These are phyloP conservation scores for Trichoderma atroviride DNA, from an alignment of 2,329 filamentous ascomycete genomes.

Conservation along the genomic window DNA sequence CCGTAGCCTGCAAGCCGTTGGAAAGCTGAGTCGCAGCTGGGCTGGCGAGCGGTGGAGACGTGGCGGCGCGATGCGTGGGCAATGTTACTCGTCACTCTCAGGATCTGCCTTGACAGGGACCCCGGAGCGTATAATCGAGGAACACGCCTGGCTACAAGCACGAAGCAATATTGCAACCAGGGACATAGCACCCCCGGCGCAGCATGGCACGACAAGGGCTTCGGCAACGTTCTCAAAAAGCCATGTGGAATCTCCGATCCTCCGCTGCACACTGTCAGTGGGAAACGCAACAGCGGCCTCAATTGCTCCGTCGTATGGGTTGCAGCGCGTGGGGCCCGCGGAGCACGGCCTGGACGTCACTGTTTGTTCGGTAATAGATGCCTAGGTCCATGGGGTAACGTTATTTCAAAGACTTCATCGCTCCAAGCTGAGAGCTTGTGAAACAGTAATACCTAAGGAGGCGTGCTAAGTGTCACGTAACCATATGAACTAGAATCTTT, in stretches of 20 bases:
- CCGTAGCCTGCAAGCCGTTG: neutral
- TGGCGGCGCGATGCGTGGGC: neutral
- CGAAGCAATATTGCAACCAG: neutral
- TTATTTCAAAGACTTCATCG: neutral
- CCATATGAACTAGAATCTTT: neutral
- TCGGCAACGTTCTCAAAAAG: neutral
- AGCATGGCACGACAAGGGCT: neutral
- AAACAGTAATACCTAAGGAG: neutral
- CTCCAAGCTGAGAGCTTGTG: neutral
- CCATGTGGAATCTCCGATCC: constrained; percentile 14
- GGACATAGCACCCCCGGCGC: neutral
- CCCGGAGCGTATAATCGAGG: neutral
- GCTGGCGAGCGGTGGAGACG: constrained; percentile 4
- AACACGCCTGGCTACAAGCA: neutral
- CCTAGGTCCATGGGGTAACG: neutral
- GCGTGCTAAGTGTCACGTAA: neutral
- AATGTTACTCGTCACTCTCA: neutral
- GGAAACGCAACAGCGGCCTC: neutral
- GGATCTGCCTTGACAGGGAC: constrained; percentile 6
- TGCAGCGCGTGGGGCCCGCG: constrained; percentile 13
- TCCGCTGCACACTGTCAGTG: neutral
- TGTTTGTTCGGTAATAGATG: neutral
- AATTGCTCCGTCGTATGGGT: neutral
- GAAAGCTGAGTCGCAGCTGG: neutral
- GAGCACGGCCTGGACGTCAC: neutral